Evolutionary conservation across 495 filamentous ascomycete genomes (phyloP).

Genomic region (Lasiosphaeria hispida): DNA sequence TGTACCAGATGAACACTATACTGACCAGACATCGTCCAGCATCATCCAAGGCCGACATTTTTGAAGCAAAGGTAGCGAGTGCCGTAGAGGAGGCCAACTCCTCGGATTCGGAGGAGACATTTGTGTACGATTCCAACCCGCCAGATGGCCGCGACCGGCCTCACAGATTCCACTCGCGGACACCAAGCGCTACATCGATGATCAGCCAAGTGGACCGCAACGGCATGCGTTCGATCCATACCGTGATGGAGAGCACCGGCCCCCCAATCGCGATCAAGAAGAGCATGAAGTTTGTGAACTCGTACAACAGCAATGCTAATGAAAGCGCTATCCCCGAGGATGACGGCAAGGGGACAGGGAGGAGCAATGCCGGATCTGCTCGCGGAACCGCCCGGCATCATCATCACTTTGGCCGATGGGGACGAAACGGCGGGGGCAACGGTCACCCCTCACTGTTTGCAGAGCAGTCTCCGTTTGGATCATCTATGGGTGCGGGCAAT

Average conservation of each 20-base stretch:
- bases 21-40: constrained; percentile 59
- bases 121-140: constrained; percentile 98
- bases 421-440: constrained; percentile 57
- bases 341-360: constrained; percentile 57
- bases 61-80: constrained; percentile 93
- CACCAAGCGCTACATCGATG: constrained; percentile 92
- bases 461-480: constrained; percentile 66
- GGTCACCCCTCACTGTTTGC: constrained; percentile 73
- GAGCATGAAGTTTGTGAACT: constrained; percentile 98
- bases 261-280: constrained; percentile 75
- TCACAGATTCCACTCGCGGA: constrained; percentile 85
- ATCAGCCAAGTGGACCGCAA: constrained; percentile 73
- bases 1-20: constrained; percentile 42
- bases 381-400: constrained; percentile 68
- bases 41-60: constrained; percentile 96
- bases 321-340: constrained; percentile 61
- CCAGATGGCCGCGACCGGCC: constrained; percentile 77
- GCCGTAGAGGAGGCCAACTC: constrained; percentile 90
- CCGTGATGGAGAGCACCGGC: constrained; percentile 60
- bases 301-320: constrained; percentile 59
- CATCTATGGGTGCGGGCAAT: constrained; percentile 37
- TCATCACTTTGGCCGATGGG: constrained; percentile 68
- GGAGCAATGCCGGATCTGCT: constrained; percentile 60
- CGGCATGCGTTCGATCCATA: constrained; percentile 57
- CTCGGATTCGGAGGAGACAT: constrained; percentile 93